These are phyloP conservation scores for Lodderomyces oxycetoniae DNA, from an alignment of 1,139 yeast species.

Conservation along the genomic window DNA sequence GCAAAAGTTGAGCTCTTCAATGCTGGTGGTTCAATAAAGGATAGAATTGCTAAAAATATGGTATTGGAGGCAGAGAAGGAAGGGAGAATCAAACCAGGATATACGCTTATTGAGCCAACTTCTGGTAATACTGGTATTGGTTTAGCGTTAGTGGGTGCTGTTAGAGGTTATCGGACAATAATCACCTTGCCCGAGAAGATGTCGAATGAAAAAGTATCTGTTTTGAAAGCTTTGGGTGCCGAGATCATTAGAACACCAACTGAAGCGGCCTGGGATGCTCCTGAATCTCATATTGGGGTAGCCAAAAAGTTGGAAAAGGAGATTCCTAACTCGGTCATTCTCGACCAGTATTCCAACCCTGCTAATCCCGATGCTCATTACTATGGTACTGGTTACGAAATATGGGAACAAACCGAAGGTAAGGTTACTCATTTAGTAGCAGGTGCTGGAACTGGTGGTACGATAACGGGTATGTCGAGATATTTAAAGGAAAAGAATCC, in stretches of 20 bases:
- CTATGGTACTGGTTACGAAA: slow-evolving; percentile 80
- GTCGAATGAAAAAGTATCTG: slow-evolving; percentile 89
- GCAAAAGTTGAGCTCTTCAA: slow-evolving; percentile 65
- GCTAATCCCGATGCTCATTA: slow-evolving; percentile 85
- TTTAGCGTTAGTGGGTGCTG: slow-evolving; percentile 81
- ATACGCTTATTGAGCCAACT: slow-evolving; percentile 84
- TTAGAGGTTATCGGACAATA: slow-evolving; percentile 81
- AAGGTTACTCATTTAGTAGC: slow-evolving; percentile 74
- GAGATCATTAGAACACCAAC: slow-evolving; percentile 90
- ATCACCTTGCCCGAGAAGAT: slow-evolving; percentile 88
- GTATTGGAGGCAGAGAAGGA: slow-evolving; percentile 77
- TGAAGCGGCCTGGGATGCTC: slow-evolving; percentile 91
- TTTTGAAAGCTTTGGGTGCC: slow-evolving; percentile 84
- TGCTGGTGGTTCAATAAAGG: slow-evolving; percentile 70
- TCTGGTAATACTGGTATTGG: slow-evolving; percentile 91
- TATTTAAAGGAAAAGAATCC: slow-evolving; percentile 72
- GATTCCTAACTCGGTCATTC: slow-evolving; percentile 79
- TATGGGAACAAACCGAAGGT: slow-evolving; percentile 77
- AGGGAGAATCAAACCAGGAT: slow-evolving; percentile 80
- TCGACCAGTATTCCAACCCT: slow-evolving; percentile 77
- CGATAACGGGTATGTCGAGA: slow-evolving; percentile 71
- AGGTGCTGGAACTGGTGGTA: slow-evolving; percentile 92
- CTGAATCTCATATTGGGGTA: slow-evolving; percentile 88
- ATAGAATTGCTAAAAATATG: slow-evolving; percentile 62
- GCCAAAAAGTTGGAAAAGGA: slow-evolving; percentile 78